A percentile compares a stretch with the other conserved stretches of the same genome.
Evolutionary conservation across 352 stramenopile genomes (phyloP).

Genomic region (Pythium scleroteichum): DNA sequence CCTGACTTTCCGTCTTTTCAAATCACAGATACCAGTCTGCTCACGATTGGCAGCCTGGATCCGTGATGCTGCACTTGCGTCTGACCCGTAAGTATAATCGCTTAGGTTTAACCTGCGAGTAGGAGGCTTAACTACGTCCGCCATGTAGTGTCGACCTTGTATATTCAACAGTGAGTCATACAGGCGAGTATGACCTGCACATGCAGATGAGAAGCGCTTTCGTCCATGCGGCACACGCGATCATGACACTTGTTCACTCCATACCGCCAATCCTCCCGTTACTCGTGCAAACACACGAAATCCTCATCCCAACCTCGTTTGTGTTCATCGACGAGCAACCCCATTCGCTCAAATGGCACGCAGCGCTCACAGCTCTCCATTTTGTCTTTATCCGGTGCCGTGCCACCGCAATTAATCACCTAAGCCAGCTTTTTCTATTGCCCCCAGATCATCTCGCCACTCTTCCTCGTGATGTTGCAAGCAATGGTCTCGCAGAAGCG

Average conservation of each 20-base stretch:
- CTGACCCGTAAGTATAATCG: conserved; percentile 35
- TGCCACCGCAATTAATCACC: conserved; percentile 14
- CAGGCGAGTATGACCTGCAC: conserved; percentile 57
- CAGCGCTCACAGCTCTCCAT: conserved; percentile 49
- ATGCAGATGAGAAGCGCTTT: conserved; percentile 54
- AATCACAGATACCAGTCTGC: conserved; percentile 40
- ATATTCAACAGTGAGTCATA: conserved; percentile 37
- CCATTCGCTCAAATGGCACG: conserved; percentile 65
- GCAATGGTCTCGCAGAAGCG: conserved; percentile 30
- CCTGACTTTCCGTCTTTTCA: not conserved
- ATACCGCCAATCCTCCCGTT: conserved; percentile 38
- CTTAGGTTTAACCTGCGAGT: too few species aligned
- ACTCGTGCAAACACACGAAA: conserved; percentile 43
- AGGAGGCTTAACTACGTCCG: not conserved
- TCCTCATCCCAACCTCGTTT: conserved; percentile 61
- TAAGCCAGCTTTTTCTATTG: conserved; percentile 29
- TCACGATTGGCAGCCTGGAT: conserved; percentile 37
- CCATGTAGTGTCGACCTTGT: conserved; percentile 26
- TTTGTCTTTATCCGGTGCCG: conserved; percentile 35
- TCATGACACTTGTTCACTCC: conserved; percentile 56
- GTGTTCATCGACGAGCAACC: conserved; percentile 49
- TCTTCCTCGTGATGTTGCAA: conserved; percentile 1
- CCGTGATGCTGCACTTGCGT: conserved; percentile 35
- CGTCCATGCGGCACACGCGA: conserved; percentile 41
- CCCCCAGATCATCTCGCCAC: not conserved